phyloP scores from a whole-genome alignment of 139 green algal species.

The Chlorella vulgaris region DNA sequence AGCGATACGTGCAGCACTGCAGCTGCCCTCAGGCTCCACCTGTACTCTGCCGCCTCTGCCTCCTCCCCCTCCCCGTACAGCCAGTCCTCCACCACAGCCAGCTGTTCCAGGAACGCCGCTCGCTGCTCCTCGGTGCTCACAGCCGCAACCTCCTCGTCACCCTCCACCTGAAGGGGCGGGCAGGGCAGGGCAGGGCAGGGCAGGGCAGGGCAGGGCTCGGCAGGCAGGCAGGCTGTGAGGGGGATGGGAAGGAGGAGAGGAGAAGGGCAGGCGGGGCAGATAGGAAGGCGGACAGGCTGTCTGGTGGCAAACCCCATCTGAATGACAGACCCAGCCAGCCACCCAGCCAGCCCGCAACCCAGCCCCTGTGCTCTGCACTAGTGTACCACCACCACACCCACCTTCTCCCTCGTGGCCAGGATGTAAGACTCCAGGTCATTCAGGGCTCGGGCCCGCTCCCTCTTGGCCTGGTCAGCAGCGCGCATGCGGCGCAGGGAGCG shows the following conservation, averaged over 20 bases:
- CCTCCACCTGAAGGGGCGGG: slow-evolving; percentile 18
- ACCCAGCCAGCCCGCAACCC: too few species aligned
- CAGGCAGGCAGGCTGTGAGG: too few species aligned
- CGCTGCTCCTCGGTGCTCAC: slow-evolving; percentile 84
- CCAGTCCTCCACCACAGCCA: slow-evolving; percentile 92
- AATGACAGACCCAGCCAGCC: too few species aligned
- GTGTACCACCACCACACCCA: slow-evolving; percentile 36
- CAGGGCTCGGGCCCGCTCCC: slow-evolving; percentile 65
- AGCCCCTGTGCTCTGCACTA: too few species aligned
- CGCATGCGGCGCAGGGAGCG: slow-evolving; percentile 42
- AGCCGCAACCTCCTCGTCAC: slow-evolving; percentile 48
- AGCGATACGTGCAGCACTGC: too few species aligned
- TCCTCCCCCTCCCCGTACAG: slow-evolving; percentile 90
- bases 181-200: neutral
- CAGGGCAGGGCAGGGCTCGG: too few species aligned
- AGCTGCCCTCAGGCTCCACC: slow-evolving; percentile 10
- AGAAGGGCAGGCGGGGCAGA: neutral
- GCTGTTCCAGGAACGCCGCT: slow-evolving; percentile 52
- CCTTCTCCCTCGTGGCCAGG: slow-evolving; percentile 68
- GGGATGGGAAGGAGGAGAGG: too few species aligned
- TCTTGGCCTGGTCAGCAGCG: slow-evolving; percentile 65
- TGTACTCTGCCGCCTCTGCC: slow-evolving; percentile 39
- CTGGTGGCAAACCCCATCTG: too few species aligned
- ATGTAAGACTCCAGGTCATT: slow-evolving; percentile 95
- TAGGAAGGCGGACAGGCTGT: neutral